These are phyloP conservation scores for Luffa acutangula DNA, from an alignment of 306 rosid species.

Conservation along the genomic window DNA sequence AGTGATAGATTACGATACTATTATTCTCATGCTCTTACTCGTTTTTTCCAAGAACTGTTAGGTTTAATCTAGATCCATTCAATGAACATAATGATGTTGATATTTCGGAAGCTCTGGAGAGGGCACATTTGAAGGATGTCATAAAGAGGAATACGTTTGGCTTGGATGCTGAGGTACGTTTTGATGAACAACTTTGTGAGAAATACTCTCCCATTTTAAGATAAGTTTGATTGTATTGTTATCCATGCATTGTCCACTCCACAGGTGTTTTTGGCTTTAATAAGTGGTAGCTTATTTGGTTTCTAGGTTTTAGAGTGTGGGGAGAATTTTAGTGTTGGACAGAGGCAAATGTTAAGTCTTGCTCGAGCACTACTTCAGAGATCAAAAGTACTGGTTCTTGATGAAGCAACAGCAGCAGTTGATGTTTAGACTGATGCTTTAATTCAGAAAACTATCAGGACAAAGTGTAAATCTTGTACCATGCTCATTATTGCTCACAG, in stretches of 20 bases:
- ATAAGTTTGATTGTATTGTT: no score
- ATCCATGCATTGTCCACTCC: no score
- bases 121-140: background rate
- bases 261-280: no score
- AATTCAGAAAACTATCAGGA: constrained; percentile 83
- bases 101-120: background rate
- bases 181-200: no score
- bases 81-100: background rate
- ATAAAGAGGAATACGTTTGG: background rate
- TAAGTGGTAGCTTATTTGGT: background rate
- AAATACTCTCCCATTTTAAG: no score
- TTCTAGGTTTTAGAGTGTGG: constrained; percentile 85
- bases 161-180: background rate
- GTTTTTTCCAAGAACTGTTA: no score
- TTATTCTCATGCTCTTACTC: no score
- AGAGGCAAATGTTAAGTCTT: constrained; percentile 80
- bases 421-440: constrained; percentile 96
- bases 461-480: constrained; percentile 70
- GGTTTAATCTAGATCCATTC: no score
- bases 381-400: constrained; percentile 80
- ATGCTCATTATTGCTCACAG: constrained; percentile 92
- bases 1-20: no score
- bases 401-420: constrained; percentile 94
- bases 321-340: constrained; percentile 91
- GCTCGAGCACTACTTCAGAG: constrained; percentile 72